Evolutionary conservation across 768 basidiomycete genomes (phyloP), one percentile per base, ranked within the genome.

Genomic region (Pulveroboletus sp.): DNA sequence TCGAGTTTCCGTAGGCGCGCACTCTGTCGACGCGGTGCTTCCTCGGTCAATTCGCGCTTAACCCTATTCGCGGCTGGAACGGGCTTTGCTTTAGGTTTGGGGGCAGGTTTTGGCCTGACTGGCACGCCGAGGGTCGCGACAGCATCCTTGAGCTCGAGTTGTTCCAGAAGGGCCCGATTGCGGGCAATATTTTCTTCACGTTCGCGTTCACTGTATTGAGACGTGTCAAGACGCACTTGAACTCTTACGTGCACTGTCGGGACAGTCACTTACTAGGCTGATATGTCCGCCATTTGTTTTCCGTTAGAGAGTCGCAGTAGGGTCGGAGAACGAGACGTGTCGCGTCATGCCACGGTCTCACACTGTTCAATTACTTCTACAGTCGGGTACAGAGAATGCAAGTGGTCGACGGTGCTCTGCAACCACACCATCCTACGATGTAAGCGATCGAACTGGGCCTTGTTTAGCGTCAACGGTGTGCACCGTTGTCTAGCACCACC

Each of bases 121-220:
- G 74, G 63, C 9, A 80, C 59, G 17, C 75, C 74, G 8, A 87
- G 71, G 14, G 70, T 65, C 6, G 72, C 67, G 33, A 75, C 75
- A 2, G 79, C 80, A 56, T 78, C 78, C 58, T 79, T 77, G 30
- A 89, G 73, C 15, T 86, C 80, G 15, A 92, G 77, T 60, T 88
- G 69, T 55, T 86, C 82, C 33, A 93, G 73, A 8, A 91, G 72
- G 3, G 80, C 83, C 38, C 80, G 82, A 63, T 93, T 93, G 44
- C 86, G 78, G 11, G 86, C 88, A 39, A 92, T 89, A 59, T 89
- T 92, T 8, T 81, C 83, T 63, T 87, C 82, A 17, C 89, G 82
- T 57, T 89, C 85, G 18, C 77, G 70, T 69, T 90, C 89, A 38
- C 80, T 81, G 48, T 37, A 32, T 15, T 0, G 4, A 27, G 12